phyloP scores from a whole-genome alignment of 805 yeast genomes.

The Metschnikowia cerradonensis region DNA sequence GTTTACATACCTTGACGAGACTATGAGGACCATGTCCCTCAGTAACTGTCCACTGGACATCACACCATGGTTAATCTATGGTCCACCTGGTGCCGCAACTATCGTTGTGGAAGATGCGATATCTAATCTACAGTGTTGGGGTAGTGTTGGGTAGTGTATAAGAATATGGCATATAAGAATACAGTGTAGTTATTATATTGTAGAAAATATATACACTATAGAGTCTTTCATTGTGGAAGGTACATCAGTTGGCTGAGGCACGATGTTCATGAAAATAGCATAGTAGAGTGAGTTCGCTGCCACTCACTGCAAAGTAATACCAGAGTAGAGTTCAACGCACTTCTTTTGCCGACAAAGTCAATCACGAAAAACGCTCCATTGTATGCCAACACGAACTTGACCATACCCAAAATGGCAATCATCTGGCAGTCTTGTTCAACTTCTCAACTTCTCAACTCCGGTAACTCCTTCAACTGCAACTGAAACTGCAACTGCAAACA shows the following conservation, averaged over 20 bases:
- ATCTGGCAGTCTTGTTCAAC: conserved; percentile 26
- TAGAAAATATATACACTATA: too few species aligned
- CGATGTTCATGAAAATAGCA: conserved; percentile 43
- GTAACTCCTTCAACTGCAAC: too few species aligned
- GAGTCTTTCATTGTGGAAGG: too few species aligned
- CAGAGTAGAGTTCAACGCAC: conserved; percentile 40
- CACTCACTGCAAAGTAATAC: conserved; percentile 34
- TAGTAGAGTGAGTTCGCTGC: conserved; percentile 35
- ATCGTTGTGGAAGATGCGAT: too few species aligned
- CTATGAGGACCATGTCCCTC: too few species aligned
- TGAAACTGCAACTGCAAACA: too few species aligned
- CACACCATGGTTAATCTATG: too few species aligned
- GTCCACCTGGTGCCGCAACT: too few species aligned
- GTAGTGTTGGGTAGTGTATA: too few species aligned
- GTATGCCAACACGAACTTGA: conserved; percentile 48
- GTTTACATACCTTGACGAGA: too few species aligned
- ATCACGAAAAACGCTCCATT: conserved; percentile 50
- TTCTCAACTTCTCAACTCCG: conserved; percentile 43
- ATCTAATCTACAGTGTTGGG: too few species aligned
- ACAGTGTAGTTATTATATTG: conserved; percentile 7
- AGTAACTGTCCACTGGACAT: too few species aligned
- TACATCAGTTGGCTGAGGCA: conserved; percentile 40
- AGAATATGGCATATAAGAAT: conserved; percentile 22
- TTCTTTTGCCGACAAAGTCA: conserved; percentile 51
- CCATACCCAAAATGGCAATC: conserved; percentile 52